Percentiles rank a stretch among this genome's conserved stretches.
phyloP scores from a whole-genome alignment of 1,284 basidiomycete species.

The Jaminaea rosea region DNA sequence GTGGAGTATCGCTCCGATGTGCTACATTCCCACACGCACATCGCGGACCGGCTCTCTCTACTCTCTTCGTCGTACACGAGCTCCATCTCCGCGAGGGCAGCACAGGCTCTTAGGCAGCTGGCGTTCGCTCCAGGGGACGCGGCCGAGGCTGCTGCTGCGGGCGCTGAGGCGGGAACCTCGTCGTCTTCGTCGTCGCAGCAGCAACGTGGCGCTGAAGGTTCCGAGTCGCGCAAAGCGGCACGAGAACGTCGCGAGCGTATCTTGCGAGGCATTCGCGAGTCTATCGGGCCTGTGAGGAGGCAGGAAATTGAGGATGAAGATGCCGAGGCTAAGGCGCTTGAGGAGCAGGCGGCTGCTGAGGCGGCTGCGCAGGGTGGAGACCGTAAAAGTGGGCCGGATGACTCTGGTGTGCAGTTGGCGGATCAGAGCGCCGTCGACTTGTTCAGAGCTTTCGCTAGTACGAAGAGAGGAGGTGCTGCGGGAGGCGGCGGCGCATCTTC shows the following conservation, averaged over 20 bases:
- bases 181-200: constrained; percentile 3
- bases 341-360: background rate
- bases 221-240: background rate
- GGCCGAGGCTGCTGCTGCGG: too few species aligned
- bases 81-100: constrained; percentile 21
- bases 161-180: constrained; percentile 4
- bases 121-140: background rate
- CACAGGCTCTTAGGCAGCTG: constrained; percentile 21
- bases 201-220: background rate
- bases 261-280: constrained; percentile 24
- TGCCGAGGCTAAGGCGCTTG: background rate
- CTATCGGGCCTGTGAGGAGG: constrained; percentile 3
- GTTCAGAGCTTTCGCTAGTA: constrained; percentile 16
- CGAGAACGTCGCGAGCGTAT: constrained; percentile 19
- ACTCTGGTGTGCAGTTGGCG: constrained; percentile 10
- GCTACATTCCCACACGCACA: constrained; percentile 18
- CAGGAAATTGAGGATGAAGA: constrained; percentile 7
- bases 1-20: constrained; percentile 29
- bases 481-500: too few species aligned
- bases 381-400: constrained; percentile 1
- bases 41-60: constrained; percentile 22
- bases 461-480: too few species aligned
- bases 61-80: constrained; percentile 20
- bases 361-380: background rate
- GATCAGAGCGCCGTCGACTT: constrained; percentile 28